Conservation (phyloP, 2,329 filamentous ascomycete species). For the Fusarium tricinctum region DNA sequence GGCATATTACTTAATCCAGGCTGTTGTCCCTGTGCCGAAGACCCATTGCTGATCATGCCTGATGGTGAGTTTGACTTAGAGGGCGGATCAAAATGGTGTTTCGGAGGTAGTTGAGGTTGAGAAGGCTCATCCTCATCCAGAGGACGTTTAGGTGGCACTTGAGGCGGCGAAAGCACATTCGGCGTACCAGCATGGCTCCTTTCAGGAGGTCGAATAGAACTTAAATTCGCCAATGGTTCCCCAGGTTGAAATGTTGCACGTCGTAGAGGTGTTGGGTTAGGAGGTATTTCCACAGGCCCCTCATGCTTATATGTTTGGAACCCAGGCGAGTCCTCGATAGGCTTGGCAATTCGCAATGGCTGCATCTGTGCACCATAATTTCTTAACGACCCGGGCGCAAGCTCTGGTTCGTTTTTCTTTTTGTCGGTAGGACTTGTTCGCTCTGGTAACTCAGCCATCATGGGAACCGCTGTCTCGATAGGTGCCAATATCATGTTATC, state of each 20-base stretch:
- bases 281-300: conserved; percentile 18
- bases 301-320: conserved; percentile 41
- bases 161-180: conserved; percentile 43
- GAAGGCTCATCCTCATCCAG: conserved; percentile 19
- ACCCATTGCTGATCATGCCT: neutral
- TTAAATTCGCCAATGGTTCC: conserved; percentile 42
- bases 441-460: conserved; percentile 58
- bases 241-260: conserved; percentile 48
- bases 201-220: conserved; percentile 33
- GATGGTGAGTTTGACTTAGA: neutral
- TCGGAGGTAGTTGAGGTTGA: conserved; percentile 17
- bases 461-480: conserved; percentile 51
- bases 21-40: conserved; percentile 22
- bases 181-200: conserved; percentile 43
- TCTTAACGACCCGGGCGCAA: conserved; percentile 34
- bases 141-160: conserved; percentile 41
- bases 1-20: conserved; percentile 37
- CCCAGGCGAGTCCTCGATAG: conserved; percentile 7
- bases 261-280: conserved; percentile 20
- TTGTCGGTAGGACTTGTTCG: conserved; percentile 51
- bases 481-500: conserved; percentile 56
- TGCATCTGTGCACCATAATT: conserved; percentile 23
- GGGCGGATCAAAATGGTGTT: conserved; percentile 4
- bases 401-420: conserved; percentile 39
- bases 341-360: conserved; percentile 27